Evolutionary conservation across 2,329 filamentous ascomycete genomes (phyloP).

Genomic region (Aureobasidium uvarum): DNA sequence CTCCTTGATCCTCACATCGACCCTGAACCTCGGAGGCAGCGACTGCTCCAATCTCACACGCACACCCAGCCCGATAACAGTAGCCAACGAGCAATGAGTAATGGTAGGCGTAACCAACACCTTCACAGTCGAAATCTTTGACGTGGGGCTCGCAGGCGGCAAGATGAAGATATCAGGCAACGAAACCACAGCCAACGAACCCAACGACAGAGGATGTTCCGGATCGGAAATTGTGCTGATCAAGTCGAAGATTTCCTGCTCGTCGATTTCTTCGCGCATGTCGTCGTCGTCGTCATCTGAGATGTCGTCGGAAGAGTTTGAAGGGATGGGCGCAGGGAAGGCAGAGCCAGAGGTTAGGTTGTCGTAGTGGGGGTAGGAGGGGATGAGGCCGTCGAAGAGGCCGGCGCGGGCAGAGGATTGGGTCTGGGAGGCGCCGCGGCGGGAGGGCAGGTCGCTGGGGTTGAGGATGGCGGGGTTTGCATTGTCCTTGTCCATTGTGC

Average conservation of each 20-base stretch:
- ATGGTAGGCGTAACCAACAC: conserved; percentile 95
- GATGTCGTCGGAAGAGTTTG: conserved; percentile 39
- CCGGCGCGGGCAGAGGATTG: conserved; percentile 43
- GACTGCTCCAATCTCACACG: conserved; percentile 87
- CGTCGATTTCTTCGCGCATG: conserved; percentile 81
- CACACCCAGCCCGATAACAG: conserved; percentile 91
- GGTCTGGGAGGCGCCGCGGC: conserved; percentile 54
- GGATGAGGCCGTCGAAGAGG: conserved; percentile 55
- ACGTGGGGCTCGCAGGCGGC: conserved; percentile 61
- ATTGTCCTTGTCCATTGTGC: conserved; percentile 58
- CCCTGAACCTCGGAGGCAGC: conserved; percentile 83
- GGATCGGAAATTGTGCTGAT: conserved; percentile 94
- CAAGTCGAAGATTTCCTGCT: conserved; percentile 96
- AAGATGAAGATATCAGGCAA: conserved; percentile 87
- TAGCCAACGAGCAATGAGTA: conserved; percentile 93
- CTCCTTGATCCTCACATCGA: conserved; percentile 92
- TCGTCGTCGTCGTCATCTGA: conserved; percentile 56
- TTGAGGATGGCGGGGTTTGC: conserved; percentile 93
- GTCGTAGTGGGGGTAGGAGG: conserved; percentile 49
- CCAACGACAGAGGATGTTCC: conserved; percentile 91
- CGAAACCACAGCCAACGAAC: conserved; percentile 90
- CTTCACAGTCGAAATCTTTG: conserved; percentile 69
- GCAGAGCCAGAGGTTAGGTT: conserved; percentile 47
- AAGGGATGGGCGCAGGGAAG: conserved; percentile 31
- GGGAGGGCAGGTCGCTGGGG: conserved; percentile 81